phyloP scores from a whole-genome alignment of 192 early-diverging fungal species.

The Gonapodya prolifera region DNA sequence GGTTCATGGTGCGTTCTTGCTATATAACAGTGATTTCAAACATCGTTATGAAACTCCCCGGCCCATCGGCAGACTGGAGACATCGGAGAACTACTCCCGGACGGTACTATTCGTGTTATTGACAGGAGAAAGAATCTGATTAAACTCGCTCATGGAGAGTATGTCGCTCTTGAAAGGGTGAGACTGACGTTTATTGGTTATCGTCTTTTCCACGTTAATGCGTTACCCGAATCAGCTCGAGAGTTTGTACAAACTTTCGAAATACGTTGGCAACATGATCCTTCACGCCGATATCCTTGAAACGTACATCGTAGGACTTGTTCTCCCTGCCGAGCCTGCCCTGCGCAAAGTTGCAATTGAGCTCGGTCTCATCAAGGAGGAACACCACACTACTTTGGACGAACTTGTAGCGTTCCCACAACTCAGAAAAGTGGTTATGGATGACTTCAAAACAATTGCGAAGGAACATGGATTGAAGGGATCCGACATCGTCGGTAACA shows the following conservation, averaged over 20 bases:
- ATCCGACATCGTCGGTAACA: slow-evolving; percentile 55
- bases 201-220: too few relatives aligned
- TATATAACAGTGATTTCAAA: too few relatives aligned
- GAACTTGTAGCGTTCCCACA: too few relatives aligned
- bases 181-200: too few relatives aligned
- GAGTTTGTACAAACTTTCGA: slow-evolving; percentile 64
- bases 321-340: slow-evolving; percentile 50
- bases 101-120: slow-evolving; percentile 70
- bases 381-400: too few relatives aligned
- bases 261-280: slow-evolving; percentile 62
- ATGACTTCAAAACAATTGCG: slow-evolving; percentile 43
- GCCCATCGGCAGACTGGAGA: too few relatives aligned
- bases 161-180: too few relatives aligned
- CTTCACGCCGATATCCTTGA: slow-evolving; percentile 57
- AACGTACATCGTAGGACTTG: slow-evolving; percentile 58
- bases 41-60: too few relatives aligned
- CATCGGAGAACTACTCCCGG: slow-evolving; percentile 67
- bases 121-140: slow-evolving; percentile 92
- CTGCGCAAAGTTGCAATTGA: slow-evolving; percentile 24
- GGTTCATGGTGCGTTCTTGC: too few relatives aligned
- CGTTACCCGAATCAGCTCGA: slow-evolving; percentile 94
- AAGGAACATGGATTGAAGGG: slow-evolving; percentile 52
- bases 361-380: too few relatives aligned
- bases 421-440: too few relatives aligned
- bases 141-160: slow-evolving; percentile 29